Evolutionary conservation across 2,329 filamentous ascomycete genomes (phyloP).

Genomic region (Aspergillus puulaauensis): DNA sequence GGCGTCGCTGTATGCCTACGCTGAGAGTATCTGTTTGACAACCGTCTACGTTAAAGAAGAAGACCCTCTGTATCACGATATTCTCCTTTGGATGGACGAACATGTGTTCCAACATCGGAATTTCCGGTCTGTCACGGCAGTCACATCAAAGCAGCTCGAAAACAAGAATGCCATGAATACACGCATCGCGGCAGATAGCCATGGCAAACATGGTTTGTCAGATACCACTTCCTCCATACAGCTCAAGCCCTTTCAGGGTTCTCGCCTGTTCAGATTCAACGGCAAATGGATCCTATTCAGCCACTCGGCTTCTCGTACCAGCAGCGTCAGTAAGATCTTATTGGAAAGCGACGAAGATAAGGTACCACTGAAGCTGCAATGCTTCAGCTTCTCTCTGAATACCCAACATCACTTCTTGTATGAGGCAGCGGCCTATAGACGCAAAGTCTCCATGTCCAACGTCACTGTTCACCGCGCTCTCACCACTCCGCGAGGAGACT

Average conservation of each 20-base stretch:
- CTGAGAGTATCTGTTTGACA: slow-evolving; percentile 12
- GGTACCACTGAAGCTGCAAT: background rate
- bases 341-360: no score
- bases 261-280: no score
- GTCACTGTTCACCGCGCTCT: slow-evolving; percentile 37
- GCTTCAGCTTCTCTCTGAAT: no score
- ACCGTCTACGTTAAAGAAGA: slow-evolving; percentile 52
- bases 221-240: no score
- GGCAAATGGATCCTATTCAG: no score
- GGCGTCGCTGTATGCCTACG: background rate
- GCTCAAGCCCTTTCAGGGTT: no score
- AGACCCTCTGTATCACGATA: slow-evolving; percentile 59
- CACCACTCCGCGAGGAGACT: slow-evolving; percentile 33
- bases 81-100: slow-evolving; percentile 53
- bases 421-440: no score
- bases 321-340: no score
- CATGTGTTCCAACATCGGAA: slow-evolving; percentile 43
- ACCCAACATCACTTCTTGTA: no score
- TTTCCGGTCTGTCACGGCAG: background rate
- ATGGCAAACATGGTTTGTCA: no score
- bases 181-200: background rate
- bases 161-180: background rate
- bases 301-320: no score
- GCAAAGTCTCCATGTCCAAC: no score
- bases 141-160: background rate